Percentiles rank a stretch among this genome's conserved stretches.
Evolutionary conservation across 345 rosid genomes (phyloP).

Genomic region (Physaria fendleri): DNA sequence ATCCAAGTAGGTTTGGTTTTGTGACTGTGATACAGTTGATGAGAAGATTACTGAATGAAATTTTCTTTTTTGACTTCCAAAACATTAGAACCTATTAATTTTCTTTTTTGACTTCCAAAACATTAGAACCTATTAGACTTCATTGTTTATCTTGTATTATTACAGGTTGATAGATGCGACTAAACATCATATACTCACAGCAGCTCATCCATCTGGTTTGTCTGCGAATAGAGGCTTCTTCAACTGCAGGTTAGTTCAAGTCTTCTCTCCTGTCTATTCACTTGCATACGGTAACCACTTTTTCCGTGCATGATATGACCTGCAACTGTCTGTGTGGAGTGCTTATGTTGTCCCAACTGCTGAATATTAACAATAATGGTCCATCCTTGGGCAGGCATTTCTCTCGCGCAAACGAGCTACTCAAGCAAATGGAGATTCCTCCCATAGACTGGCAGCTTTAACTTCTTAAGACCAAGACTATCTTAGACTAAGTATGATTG

Average conservation of each 20-base stretch:
- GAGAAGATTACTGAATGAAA: not conserved
- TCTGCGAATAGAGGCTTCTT: constrained; percentile 95
- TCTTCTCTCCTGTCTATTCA: not conserved
- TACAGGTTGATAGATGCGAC: constrained; percentile 76
- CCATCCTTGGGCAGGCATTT: constrained; percentile 60
- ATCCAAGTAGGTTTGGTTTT: constrained; percentile 46
- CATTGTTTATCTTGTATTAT: not conserved
- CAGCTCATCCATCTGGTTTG: constrained; percentile 99
- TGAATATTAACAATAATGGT: not conserved
- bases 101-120: not conserved
- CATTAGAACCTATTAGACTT: not conserved
- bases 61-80: not conserved
- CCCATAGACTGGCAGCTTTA: constrained; percentile 89
- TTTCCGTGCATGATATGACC: not conserved
- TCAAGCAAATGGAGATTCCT: constrained; percentile 54
- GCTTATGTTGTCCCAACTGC: not conserved
- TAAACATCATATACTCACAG: constrained; percentile 86
- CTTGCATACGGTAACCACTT: not conserved
- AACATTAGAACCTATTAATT: not conserved
- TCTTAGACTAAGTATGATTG: not conserved
- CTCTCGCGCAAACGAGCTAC: constrained; percentile 71
- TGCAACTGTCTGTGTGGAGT: not conserved
- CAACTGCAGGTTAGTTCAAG: constrained; percentile 74
- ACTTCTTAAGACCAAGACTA: constrained; percentile 3
- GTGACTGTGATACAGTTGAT: not conserved